Percentiles rank a stretch among this genome's conserved stretches.
Evolutionary conservation across 2,329 filamentous ascomycete genomes (phyloP).

Genomic region (Paecilomyces sp.): DNA sequence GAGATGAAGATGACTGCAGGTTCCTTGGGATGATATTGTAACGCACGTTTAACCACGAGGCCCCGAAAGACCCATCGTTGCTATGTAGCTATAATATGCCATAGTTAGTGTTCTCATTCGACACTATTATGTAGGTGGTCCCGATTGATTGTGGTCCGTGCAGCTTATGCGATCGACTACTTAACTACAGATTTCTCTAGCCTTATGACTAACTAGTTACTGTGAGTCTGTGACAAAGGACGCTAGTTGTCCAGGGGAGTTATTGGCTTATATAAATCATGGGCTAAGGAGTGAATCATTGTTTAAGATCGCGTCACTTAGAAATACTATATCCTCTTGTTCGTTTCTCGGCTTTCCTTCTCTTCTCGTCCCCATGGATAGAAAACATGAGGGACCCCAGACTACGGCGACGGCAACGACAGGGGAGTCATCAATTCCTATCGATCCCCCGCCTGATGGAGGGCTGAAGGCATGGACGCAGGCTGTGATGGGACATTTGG

Average conservation of each 20-base stretch:
- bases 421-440: neutral
- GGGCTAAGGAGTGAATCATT: neutral
- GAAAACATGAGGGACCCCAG: neutral
- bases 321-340: neutral
- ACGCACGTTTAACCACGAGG: too few species aligned
- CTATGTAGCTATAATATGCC: too few species aligned
- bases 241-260: neutral
- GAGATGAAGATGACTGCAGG: too few species aligned
- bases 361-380: neutral
- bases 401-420: neutral
- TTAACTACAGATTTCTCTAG: neutral
- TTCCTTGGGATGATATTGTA: too few species aligned
- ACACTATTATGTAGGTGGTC: too few species aligned
- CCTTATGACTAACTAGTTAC: neutral
- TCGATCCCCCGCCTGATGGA: constrained; percentile 41
- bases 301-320: neutral
- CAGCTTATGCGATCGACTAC: neutral
- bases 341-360: neutral
- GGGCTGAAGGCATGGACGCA: constrained; percentile 51
- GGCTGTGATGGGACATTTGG: constrained; percentile 44
- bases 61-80: too few species aligned
- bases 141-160: neutral
- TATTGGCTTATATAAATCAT: neutral
- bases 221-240: neutral
- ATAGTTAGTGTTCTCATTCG: too few species aligned